Evolutionary conservation across 2,329 filamentous ascomycete genomes (phyloP), one percentile per base, ranked within the genome.

Genomic region (Ceratocystis smalleyi): DNA sequence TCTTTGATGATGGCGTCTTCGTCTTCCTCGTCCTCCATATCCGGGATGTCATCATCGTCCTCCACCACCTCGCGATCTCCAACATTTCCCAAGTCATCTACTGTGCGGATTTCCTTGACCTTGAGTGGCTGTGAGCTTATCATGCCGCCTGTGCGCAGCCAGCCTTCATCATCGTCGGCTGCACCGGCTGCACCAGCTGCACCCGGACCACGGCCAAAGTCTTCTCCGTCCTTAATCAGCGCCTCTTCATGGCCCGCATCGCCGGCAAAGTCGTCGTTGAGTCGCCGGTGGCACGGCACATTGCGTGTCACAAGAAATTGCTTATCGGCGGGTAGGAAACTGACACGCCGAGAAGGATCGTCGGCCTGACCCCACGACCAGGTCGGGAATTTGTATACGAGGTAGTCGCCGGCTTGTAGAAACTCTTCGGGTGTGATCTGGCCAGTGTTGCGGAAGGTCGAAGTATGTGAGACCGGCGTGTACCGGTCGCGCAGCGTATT

Each of bases 351-450:
- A 67, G 83, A 81, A 1, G 86, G 83, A n/a, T 85, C 84, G 64
- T 92, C 88, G 69, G 92, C 91, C 71, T 94, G 89, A 69, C 88
- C 85, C 94, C 94, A 99, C 61, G 89, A 88, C 94, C 94, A 99
- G 66, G 92, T 95, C 7, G 92, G 94, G 77, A 99, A 99, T 79
- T 96, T 97, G 84, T 95, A 96, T 72, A 96, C 91, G 45, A 99
- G 85, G 74, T 97, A 99, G 78, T 99, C 94, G 70, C 94, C 94
- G 2, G 94, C 94, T 3, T 88, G 87, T 61, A 96, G 81, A 75
- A 99, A 99, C 80, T 99, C 94, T 72, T 96, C 92, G 19, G 92
- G 92, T 0, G 92, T 97, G 76, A 99, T 94, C 77, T 97, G 89
- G 69, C 94, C 94, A 3, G 91, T 96, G 71, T 84, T 82, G 70